phyloP scores from a whole-genome alignment of 2,329 filamentous ascomycete species.

The Penicillium thymicola region DNA sequence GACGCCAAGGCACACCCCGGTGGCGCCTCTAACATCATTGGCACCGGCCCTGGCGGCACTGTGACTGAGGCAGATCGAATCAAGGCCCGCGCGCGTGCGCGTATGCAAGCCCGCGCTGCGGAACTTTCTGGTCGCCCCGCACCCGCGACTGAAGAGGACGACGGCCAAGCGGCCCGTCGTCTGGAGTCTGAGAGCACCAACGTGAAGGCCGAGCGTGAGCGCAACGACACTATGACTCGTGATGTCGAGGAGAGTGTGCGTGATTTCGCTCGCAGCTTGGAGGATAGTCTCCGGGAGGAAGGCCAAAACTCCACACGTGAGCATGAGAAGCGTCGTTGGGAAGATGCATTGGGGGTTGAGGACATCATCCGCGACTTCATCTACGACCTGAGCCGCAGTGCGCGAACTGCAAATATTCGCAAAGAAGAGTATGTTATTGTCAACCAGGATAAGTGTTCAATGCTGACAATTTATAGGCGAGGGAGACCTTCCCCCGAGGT shows the following conservation, averaged over 20 bases:
- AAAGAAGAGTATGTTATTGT: slow-evolving; percentile 53
- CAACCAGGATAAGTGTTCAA: background rate
- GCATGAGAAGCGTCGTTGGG: slow-evolving; percentile 90
- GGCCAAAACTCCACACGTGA: slow-evolving; percentile 72
- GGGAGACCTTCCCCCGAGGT: slow-evolving; percentile 53
- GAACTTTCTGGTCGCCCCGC: slow-evolving; percentile 83
- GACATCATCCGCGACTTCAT: slow-evolving; percentile 98
- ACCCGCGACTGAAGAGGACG: slow-evolving; percentile 64
- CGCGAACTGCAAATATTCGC: slow-evolving; percentile 68
- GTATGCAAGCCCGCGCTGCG: slow-evolving; percentile 97
- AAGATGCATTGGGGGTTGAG: slow-evolving; percentile 92
- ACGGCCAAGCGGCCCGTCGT: slow-evolving; percentile 74
- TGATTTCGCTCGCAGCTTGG: slow-evolving; percentile 79
- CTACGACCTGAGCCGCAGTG: slow-evolving; percentile 87
- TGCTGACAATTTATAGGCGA: slow-evolving; percentile 39
- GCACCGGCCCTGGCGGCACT: slow-evolving; percentile 84
- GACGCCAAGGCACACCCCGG: slow-evolving; percentile 89
- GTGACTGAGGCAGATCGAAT: slow-evolving; percentile 92
- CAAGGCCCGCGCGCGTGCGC: slow-evolving; percentile 91
- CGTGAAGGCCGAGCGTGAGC: slow-evolving; percentile 79
- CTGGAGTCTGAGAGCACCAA: slow-evolving; percentile 84
- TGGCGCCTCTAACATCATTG: slow-evolving; percentile 76
- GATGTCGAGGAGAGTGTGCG: slow-evolving; percentile 96
- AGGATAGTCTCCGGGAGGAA: slow-evolving; percentile 82
- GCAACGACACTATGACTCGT: slow-evolving; percentile 92